Evolutionary conservation across 164 flowering plant species (phyloP).

Genomic region (Litsea cubeba): DNA sequence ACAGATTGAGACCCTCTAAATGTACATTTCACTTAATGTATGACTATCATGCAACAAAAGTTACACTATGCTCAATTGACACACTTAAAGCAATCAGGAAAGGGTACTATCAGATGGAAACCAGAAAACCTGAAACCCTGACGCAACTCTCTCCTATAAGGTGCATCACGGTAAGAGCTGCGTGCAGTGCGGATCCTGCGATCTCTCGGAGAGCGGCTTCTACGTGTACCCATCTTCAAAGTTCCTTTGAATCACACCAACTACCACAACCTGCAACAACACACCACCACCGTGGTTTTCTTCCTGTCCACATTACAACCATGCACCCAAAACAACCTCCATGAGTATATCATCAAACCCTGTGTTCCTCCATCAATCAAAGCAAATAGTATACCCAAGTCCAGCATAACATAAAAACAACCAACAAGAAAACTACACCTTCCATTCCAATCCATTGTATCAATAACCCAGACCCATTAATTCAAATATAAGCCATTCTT

Average conservation of each 20-base stretch:
- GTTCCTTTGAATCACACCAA: slow-evolving; percentile 18
- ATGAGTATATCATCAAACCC: slow-evolving; percentile 29
- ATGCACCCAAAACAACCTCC: slow-evolving; percentile 40
- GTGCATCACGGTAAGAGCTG: slow-evolving; percentile 41
- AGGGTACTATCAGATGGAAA: slow-evolving; percentile 13
- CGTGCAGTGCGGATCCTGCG: slow-evolving; percentile 44
- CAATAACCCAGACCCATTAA: neutral
- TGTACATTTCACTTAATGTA: neutral
- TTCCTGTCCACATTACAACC: slow-evolving; percentile 56
- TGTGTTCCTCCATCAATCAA: slow-evolving; percentile 18
- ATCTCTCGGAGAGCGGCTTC: slow-evolving; percentile 46
- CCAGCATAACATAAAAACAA: slow-evolving; percentile 6
- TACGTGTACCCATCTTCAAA: slow-evolving; percentile 39
- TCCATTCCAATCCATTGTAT: slow-evolving; percentile 1
- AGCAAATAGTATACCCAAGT: slow-evolving; percentile 22
- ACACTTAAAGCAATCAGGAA: neutral
- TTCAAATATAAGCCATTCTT: neutral
- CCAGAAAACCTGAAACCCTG: slow-evolving; percentile 45
- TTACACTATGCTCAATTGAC: neutral
- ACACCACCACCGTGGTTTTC: slow-evolving; percentile 35
- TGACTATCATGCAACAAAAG: neutral
- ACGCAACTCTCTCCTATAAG: slow-evolving; percentile 43
- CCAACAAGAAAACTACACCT: slow-evolving; percentile 1
- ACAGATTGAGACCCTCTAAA: neutral
- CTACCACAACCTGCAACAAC: slow-evolving; percentile 26